Evolutionary conservation across 106 monocot genomes (phyloP).

Genomic region (Platanthera guangdongensis): DNA sequence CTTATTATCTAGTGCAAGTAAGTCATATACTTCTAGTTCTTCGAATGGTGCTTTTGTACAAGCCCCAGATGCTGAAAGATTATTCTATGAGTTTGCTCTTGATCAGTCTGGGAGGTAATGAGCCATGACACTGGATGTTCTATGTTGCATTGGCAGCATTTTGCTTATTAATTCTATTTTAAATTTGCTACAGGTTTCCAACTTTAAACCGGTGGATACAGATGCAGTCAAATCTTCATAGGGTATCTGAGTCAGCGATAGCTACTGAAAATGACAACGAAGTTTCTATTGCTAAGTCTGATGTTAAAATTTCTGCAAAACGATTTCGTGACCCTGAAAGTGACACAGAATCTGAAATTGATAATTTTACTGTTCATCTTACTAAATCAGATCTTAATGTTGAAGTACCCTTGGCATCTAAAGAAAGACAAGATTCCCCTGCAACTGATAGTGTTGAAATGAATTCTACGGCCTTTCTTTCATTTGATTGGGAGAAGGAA

Average conservation of each 20-base stretch:
- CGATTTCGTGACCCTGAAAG: conserved; percentile 66
- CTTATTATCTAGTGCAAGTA: conserved; percentile 47
- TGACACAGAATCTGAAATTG: conserved; percentile 71
- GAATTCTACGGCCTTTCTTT: conserved; percentile 48
- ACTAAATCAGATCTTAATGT: conserved; percentile 21
- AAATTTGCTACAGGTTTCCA: conserved; percentile 49
- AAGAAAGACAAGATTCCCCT: conserved; percentile 24
- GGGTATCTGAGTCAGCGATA: conserved; percentile 66
- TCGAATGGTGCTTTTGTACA: conserved; percentile 33
- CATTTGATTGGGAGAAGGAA: conserved; percentile 94
- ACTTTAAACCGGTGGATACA: conserved; percentile 98
- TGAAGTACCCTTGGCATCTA: conserved; percentile 20
- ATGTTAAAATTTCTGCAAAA: conserved; percentile 46
- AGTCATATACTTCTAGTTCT: conserved; percentile 23
- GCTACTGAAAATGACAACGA: conserved; percentile 30
- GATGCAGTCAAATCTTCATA: conserved; percentile 94
- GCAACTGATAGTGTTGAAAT: conserved; percentile 19
- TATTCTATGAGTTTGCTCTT: conserved; percentile 87
- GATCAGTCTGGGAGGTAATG: conserved; percentile 87
- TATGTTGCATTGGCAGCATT: neutral
- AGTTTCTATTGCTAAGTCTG: conserved; percentile 18
- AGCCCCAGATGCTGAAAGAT: conserved; percentile 58
- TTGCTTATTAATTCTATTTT: neutral
- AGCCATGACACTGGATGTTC: neutral
- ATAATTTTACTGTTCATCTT: conserved; percentile 31